Conservation (phyloP, 1,284 basidiomycete species). For the Coniferiporia weirii region DNA sequence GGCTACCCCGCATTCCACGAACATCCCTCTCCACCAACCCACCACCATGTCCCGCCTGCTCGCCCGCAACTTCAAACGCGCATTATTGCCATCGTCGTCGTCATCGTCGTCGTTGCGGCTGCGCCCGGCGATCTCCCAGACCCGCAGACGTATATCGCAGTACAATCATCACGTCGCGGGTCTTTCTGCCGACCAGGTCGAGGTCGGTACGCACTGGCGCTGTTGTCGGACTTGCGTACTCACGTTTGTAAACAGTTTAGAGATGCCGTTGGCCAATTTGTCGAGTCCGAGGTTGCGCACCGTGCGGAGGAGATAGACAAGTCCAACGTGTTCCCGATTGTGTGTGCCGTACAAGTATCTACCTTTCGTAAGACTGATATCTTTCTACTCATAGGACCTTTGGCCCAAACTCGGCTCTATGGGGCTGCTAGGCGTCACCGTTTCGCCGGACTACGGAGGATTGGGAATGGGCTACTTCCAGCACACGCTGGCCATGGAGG, state of each 20-base stretch:
- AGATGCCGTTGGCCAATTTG: conserved; percentile 72
- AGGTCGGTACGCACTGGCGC: conserved; percentile 44
- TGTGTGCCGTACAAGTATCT: conserved; percentile 32
- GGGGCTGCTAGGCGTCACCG: conserved; percentile 82
- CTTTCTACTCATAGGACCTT: conserved; percentile 53
- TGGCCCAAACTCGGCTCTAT: conserved; percentile 89
- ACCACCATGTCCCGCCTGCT: neutral
- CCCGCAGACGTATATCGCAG: conserved; percentile 44
- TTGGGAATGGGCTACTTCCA: conserved; percentile 80
- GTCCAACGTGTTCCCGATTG: conserved; percentile 73
- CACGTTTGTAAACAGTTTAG: conserved; percentile 53
- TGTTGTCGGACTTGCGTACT: no score
- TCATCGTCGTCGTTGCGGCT: neutral
- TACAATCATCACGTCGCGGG: conserved; percentile 79
- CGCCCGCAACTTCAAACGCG: neutral
- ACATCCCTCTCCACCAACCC: neutral
- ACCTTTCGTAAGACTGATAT: conserved; percentile 4
- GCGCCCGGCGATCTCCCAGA: neutral
- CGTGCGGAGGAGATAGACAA: conserved; percentile 80
- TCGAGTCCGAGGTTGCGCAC: conserved; percentile 75
- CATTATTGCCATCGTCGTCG: neutral
- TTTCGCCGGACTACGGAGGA: conserved; percentile 74
- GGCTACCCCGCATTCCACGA: neutral
- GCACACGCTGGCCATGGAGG: conserved; percentile 88
- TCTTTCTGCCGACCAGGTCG: conserved; percentile 77